These are phyloP conservation scores for Tetracentron sinense DNA, from an alignment of 164 flowering plant species.

Conservation along the genomic window DNA sequence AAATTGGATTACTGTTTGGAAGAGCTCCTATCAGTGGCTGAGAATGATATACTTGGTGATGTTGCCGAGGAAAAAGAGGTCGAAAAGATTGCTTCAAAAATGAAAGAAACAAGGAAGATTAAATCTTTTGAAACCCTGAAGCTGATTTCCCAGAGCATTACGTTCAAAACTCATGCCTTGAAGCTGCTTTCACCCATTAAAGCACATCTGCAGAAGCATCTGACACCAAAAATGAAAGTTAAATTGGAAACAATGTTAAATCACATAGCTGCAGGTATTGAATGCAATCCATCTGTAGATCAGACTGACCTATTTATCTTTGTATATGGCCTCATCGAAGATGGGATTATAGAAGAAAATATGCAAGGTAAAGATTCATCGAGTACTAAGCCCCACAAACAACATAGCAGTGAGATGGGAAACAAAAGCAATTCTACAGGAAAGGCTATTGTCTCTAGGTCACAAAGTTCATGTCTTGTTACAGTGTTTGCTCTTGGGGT, in stretches of 20 bases:
- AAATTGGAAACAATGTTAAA: constrained; percentile 65
- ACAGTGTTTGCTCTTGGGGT: constrained; percentile 75
- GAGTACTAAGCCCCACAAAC: constrained; percentile 3
- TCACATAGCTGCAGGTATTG: constrained; percentile 78
- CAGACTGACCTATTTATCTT: constrained; percentile 70
- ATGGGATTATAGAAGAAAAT: constrained; percentile 47
- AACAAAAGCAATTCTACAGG: constrained; percentile 14
- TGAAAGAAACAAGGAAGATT: constrained; percentile 83
- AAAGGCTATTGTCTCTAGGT: constrained; percentile 17
- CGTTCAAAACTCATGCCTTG: constrained; percentile 60
- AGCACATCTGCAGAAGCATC: constrained; percentile 49
- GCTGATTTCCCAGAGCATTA: constrained; percentile 64
- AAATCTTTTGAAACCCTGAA: constrained; percentile 77
- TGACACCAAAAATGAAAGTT: constrained; percentile 61
- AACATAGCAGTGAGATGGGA: constrained; percentile 2
- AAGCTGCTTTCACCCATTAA: constrained; percentile 75
- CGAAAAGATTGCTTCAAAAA: constrained; percentile 92
- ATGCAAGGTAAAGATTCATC: constrained; percentile 18
- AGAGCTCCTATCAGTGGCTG: constrained; percentile 67
- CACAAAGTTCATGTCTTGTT: constrained; percentile 55
- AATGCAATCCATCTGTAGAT: constrained; percentile 62
- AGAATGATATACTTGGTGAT: constrained; percentile 85
- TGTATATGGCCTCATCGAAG: constrained; percentile 62
- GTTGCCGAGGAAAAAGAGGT: constrained; percentile 94
- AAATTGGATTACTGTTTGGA: constrained; percentile 75